phyloP scores from a whole-genome alignment of 2,329 filamentous ascomycete genomes.

The Fusarium redolens region DNA sequence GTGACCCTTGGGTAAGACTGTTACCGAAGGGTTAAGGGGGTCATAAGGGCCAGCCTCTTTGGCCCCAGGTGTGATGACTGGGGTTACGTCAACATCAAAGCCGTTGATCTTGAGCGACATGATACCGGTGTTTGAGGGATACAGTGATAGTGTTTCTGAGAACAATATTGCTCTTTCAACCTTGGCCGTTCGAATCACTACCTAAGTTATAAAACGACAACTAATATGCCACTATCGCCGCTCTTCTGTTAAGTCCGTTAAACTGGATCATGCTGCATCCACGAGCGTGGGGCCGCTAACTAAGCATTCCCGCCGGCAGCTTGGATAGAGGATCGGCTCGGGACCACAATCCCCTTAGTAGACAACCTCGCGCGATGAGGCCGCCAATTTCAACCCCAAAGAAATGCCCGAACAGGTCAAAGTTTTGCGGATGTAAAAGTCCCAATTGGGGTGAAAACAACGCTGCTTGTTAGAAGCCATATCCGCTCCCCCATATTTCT shows the following conservation, averaged over 20 bases:
- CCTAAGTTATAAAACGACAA: background rate
- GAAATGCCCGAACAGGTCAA: accelerated
- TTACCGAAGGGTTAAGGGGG: background rate
- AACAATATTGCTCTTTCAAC: background rate
- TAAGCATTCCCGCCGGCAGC: background rate
- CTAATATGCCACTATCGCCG: background rate
- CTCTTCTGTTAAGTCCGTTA: background rate
- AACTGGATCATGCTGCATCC: background rate
- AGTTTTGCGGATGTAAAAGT: no score
- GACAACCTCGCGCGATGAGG: background rate
- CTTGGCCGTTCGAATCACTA: no score
- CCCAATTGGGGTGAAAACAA: accelerated
- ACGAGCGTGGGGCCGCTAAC: background rate
- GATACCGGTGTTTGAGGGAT: background rate
- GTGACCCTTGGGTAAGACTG: background rate
- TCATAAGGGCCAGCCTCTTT: conserved; percentile 2
- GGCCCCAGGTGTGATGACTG: background rate
- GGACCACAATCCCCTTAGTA: background rate
- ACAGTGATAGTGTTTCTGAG: background rate
- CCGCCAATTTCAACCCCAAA: background rate
- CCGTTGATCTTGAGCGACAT: conserved; percentile 5
- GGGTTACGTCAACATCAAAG: background rate
- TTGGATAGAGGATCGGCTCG: background rate
- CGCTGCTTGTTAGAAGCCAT: background rate
- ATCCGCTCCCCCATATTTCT: accelerated